Evolutionary conservation across 257 asterid species (phyloP), one percentile per base, ranked within the genome.

Genomic region (Verbena officinalis): DNA sequence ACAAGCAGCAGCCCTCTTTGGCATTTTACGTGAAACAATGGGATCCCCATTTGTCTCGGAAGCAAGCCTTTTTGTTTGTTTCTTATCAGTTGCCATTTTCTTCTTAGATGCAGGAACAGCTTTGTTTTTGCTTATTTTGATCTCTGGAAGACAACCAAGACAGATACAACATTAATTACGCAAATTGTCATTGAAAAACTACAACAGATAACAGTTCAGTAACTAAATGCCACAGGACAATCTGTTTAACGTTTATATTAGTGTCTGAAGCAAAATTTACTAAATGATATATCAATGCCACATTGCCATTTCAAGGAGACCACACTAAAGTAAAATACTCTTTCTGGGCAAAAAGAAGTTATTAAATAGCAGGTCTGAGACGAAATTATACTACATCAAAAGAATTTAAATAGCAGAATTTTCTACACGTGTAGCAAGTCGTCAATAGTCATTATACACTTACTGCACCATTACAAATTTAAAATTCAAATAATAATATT

Each of bases 1-100:
- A 76, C 97, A 90, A 36, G 99, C 95, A 73, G 96, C 97, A 57
- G 84, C 87, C 36, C 97, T 81, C 76, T 83, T 93, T 36, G 95
- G 99, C 92, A 74, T 86, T 77, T 86, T 93, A 27, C 87, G 75
- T 8, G 84, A 59, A 60, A 49, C 74, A 24, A 16, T 22, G 36
- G 84, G 63, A 44, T 83, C 86, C 65, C 77, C 81, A 9, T 0
- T 56, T 34, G 24, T 62, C 70, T 72, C 78, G 13, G 82, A 68
- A 57, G 84, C 67, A 27, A 9, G 60, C 67, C 84, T 84, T 77
- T 91, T 91, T 76, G 57, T 79, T 38, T 64, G 71, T 43, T 70
- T 83, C 71, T 74, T 58, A 43, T 67, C 76, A 60, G 73, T 63
- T 42, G 62, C 73, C 75, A 70, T 65, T 17, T 83, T 76, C 67